phyloP scores from a whole-genome alignment of 805 yeast species.

The Starmerella cellae region DNA sequence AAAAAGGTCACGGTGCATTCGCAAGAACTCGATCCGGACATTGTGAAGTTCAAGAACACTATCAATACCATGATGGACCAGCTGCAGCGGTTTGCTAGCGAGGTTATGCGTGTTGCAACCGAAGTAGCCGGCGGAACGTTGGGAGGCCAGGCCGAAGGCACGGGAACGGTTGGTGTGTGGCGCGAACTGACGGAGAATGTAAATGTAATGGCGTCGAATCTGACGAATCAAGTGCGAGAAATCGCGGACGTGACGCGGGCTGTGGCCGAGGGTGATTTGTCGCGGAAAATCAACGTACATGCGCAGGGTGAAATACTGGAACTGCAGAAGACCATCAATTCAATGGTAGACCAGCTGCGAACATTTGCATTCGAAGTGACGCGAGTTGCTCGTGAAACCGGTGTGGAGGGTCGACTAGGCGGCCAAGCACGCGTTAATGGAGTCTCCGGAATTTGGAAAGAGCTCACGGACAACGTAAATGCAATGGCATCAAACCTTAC shows the following conservation, averaged over 20 bases:
- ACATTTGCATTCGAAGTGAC: constrained; percentile 78
- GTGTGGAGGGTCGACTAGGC: constrained; percentile 77
- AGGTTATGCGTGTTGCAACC: constrained; percentile 74
- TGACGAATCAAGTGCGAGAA: constrained; percentile 79
- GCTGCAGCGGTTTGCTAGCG: constrained; percentile 64
- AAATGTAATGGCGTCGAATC: constrained; percentile 78
- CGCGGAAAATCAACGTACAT: constrained; percentile 72
- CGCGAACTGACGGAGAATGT: constrained; percentile 74
- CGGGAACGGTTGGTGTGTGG: constrained; percentile 84
- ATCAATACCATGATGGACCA: constrained; percentile 86
- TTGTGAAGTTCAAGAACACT: constrained; percentile 62
- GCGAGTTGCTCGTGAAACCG: constrained; percentile 77
- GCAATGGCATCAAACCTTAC: constrained; percentile 84
- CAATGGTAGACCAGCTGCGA: constrained; percentile 77
- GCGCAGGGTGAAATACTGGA: constrained; percentile 85
- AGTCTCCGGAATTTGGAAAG: constrained; percentile 81
- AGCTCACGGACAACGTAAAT: constrained; percentile 72
- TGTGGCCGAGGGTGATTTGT: constrained; percentile 74
- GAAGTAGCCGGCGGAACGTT: constrained; percentile 83
- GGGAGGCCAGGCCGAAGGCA: constrained; percentile 78
- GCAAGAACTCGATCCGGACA: constrained; percentile 65
- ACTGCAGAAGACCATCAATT: constrained; percentile 72
- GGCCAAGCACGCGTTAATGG: constrained; percentile 74
- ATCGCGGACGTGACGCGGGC: constrained; percentile 83
- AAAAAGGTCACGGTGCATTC: constrained; percentile 65